phyloP scores from a whole-genome alignment of 2,329 filamentous ascomycete species.

The Bipolaris cookei region DNA sequence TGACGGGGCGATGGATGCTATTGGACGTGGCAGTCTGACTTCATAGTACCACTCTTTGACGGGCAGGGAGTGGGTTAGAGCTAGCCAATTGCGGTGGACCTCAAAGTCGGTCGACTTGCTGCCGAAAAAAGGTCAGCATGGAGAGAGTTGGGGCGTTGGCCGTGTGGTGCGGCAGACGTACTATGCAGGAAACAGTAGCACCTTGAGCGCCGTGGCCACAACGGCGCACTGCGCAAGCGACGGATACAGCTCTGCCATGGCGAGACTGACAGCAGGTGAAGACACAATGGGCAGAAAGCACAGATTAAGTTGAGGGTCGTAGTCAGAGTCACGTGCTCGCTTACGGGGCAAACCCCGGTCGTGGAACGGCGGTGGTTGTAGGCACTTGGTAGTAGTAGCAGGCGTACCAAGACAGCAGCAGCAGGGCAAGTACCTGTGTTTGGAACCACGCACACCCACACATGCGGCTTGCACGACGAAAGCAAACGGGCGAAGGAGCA shows the following conservation, averaged over 20 bases:
- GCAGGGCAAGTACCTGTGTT: too few relatives aligned
- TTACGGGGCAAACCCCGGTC: slow-evolving; percentile 4
- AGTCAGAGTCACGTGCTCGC: slow-evolving; percentile 27
- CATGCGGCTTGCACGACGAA: not conserved
- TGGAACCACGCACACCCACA: too few relatives aligned
- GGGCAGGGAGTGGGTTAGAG: slow-evolving; percentile 88
- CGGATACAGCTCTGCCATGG: slow-evolving; percentile 82
- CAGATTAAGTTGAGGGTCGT: slow-evolving; percentile 22
- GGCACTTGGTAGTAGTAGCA: too few relatives aligned
- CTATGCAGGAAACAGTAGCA: slow-evolving; percentile 94
- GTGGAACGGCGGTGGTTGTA: not conserved
- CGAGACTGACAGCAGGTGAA: slow-evolving; percentile 29
- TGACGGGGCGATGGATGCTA: not conserved
- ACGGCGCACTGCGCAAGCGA: slow-evolving; percentile 88
- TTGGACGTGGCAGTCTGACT: slow-evolving; percentile 48
- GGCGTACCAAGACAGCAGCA: not conserved
- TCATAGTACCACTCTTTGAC: slow-evolving; percentile 94
- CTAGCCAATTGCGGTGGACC: slow-evolving; percentile 98
- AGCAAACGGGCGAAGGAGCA: slow-evolving; percentile 16
- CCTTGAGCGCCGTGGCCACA: slow-evolving; percentile 85
- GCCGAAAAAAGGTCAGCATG: slow-evolving; percentile 38
- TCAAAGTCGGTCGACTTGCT: slow-evolving; percentile 99
- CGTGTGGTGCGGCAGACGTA: slow-evolving; percentile 58
- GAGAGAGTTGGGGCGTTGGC: slow-evolving; percentile 4
- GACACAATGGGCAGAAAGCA: slow-evolving; percentile 29